Base-by-base conservation (phyloP, 1,139 yeast genomes). In the Geotrichum cucujoidarum region DNA sequence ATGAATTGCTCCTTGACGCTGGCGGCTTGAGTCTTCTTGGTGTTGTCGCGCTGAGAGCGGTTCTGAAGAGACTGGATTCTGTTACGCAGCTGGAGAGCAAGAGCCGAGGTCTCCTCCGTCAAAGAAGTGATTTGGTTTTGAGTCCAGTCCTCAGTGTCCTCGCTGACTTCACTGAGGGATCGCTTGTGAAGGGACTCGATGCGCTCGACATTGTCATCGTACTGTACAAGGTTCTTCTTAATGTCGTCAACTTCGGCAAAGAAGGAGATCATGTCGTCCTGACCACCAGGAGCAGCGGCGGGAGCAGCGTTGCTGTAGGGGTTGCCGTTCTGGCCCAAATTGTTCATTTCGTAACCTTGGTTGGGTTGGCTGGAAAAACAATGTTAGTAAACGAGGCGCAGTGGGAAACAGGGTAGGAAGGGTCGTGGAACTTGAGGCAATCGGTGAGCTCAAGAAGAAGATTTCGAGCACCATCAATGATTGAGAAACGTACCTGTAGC, bases 11-110 rank as follows among this genome's bases (percentile, higher is more conserved):
- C 82, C 72, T 95, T 84, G 52, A 86, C 78, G 62, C 85, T 84
- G 66, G 89, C 95, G 42, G 95, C 95, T 71, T 92, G 98, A 51
- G 85, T 87, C 64, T 80, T 80, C 69, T 88, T 88, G 59, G 95
- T 85, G 48, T 78, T 73, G 70, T 89, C 95, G 35, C 63, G 58
- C 57, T 80, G 76, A 50, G 87, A 83, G 47, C 77, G 79, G 51
- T 81, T 78, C 68, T 88, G 95, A 42, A 86, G 81, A 54, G 77
- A 73, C 67, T 87, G 86, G 64, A 92, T 84, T 60, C 89, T 77
- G 53, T 74, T 69, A 66, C 87, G 88, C 65, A 92, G 78, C 55
- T 77, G 76, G 59, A 77, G 76, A 60, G 92, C 95, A 58, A 88
- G 74, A 47, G 85, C 78, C 45, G 86, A 78, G 4, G 96, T 87